A percentile compares a stretch with the other conserved stretches of the same genome.
Conservation (phyloP, 2,329 filamentous ascomycete genomes). For the Calonectria henricotiae region DNA sequence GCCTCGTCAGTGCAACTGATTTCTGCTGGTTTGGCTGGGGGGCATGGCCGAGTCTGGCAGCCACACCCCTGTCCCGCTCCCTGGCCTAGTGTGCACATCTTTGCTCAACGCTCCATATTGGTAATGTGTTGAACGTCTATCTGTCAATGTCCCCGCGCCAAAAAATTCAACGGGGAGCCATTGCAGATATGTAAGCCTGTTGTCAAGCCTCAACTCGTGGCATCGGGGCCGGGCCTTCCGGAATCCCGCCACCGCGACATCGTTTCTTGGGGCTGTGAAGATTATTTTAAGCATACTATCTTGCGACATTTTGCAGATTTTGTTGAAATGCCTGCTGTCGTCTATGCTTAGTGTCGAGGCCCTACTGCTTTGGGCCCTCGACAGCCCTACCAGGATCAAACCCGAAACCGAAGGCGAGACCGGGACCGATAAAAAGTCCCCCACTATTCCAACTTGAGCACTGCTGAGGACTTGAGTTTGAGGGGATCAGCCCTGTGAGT, state of each 20-base stretch:
- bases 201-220: background rate
- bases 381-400: slow-evolving; percentile 10
- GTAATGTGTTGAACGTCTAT: background rate
- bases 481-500: slow-evolving; percentile 21
- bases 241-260: background rate
- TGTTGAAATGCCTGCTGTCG: background rate
- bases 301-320: background rate
- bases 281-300: slow-evolving; percentile 24
- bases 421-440: slow-evolving; percentile 20
- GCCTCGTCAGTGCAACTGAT: slow-evolving; percentile 16
- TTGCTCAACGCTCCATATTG: background rate
- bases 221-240: background rate
- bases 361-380: background rate
- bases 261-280: slow-evolving; percentile 13
- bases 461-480: slow-evolving; percentile 13
- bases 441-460: background rate
- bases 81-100: slow-evolving; percentile 11
- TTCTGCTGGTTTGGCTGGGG: background rate
- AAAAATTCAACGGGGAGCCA: background rate
- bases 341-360: background rate
- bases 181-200: slow-evolving; percentile 13
- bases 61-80: background rate
- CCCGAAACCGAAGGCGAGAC: slow-evolving; percentile 36
- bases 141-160: background rate
- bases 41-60: background rate